Evolutionary conservation across 495 filamentous ascomycete genomes (phyloP).

Genomic region (Durotheca rogersii): DNA sequence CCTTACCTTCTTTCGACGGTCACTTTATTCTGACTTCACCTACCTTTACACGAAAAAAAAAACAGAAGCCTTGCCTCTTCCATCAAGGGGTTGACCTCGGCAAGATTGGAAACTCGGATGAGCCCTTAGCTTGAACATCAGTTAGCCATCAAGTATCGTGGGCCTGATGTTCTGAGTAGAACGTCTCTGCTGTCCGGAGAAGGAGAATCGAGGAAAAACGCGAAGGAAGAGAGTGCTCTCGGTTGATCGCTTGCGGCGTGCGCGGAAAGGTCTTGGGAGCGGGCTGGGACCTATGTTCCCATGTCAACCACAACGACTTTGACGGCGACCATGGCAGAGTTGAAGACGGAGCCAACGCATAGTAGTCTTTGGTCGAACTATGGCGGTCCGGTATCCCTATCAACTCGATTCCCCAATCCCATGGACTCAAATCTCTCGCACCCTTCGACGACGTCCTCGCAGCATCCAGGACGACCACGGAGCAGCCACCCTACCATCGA

Average conservation of each 20-base stretch:
- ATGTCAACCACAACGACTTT: slow-evolving; percentile 57
- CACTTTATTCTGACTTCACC: slow-evolving; percentile 45
- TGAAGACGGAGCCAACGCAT: slow-evolving; percentile 54
- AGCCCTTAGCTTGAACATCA: slow-evolving; percentile 20
- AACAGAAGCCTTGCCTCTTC: slow-evolving; percentile 9
- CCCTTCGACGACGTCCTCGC: slow-evolving; percentile 40
- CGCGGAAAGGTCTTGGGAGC: slow-evolving; percentile 25
- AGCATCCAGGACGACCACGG: slow-evolving; percentile 48
- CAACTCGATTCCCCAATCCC: slow-evolving; percentile 45
- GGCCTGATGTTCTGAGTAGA: slow-evolving; percentile 27
- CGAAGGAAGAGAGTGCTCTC: slow-evolving; percentile 1
- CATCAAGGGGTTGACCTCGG: slow-evolving; percentile 23
- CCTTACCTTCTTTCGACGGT: slow-evolving; percentile 41
- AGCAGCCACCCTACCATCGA: slow-evolving; percentile 40
- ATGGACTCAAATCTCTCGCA: slow-evolving; percentile 45
- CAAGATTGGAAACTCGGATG: slow-evolving; percentile 23
- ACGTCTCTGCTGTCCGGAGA: slow-evolving; percentile 18
- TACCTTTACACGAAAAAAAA: slow-evolving; percentile 35
- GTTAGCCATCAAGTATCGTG: slow-evolving; percentile 20
- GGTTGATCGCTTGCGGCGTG: slow-evolving; percentile 29
- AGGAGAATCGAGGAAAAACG: slow-evolving; percentile 9
- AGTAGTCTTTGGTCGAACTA: slow-evolving; percentile 54
- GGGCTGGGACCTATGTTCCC: slow-evolving; percentile 44
- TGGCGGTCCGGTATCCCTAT: slow-evolving; percentile 50
- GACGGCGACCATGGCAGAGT: slow-evolving; percentile 56